These are phyloP conservation scores for Pseudocercospora cruenta DNA, from an alignment of 2,329 filamentous ascomycete genomes.

Conservation along the genomic window DNA sequence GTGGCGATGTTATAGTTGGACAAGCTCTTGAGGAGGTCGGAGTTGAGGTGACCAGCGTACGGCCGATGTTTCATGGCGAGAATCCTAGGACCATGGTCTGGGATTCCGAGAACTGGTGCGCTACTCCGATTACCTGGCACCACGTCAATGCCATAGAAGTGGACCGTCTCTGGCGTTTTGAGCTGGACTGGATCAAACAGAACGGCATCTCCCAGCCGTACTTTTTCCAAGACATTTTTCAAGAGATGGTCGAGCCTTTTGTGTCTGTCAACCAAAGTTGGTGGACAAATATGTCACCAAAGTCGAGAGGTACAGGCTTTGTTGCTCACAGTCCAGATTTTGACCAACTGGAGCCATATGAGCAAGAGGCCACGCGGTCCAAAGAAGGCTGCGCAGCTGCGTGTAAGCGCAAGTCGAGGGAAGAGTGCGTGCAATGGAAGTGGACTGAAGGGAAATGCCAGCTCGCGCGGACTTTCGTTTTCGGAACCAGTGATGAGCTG, in stretches of 20 bases:
- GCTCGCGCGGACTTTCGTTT: neutral
- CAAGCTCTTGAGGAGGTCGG: constrained; percentile 32
- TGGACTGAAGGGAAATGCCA: constrained; percentile 16
- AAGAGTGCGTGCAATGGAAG: constrained; percentile 19
- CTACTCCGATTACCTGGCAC: constrained; percentile 32
- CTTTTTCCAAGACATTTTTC: constrained; percentile 20
- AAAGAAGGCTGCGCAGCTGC: constrained; percentile 6
- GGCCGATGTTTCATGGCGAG: constrained; percentile 31
- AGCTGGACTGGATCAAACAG: constrained; percentile 15
- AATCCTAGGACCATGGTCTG: constrained; percentile 26
- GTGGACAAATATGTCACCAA: constrained; percentile 24
- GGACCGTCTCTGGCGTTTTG: constrained; percentile 26
- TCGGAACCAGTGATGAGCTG: neutral
- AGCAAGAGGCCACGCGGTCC: neutral
- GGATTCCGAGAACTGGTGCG: constrained; percentile 31
- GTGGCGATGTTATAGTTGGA: constrained; percentile 32
- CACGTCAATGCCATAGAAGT: constrained; percentile 27
- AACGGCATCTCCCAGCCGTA: constrained; percentile 12
- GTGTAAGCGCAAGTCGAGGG: constrained; percentile 4
- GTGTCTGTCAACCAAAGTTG: constrained; percentile 8
- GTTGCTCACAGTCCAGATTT: neutral
- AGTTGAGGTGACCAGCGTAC: constrained; percentile 25
- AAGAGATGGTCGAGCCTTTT: constrained; percentile 4
- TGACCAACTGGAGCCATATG: neutral
- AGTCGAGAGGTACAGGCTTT: constrained; percentile 13